These are phyloP conservation scores for Fraxinus excelsior DNA, from an alignment of 257 asterid species.

Conservation along the genomic window DNA sequence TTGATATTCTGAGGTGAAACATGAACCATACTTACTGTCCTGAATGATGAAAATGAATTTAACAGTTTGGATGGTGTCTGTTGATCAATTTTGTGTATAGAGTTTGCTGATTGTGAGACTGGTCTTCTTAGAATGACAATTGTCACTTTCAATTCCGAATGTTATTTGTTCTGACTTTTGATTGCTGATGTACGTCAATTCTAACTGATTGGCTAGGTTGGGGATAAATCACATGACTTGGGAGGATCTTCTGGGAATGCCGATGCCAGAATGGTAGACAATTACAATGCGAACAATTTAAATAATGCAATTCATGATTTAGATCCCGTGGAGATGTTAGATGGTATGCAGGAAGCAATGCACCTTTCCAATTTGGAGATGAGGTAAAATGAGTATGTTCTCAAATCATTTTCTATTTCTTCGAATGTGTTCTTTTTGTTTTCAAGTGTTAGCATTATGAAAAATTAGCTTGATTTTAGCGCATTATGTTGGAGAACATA, in stretches of 20 bases:
- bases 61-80: background rate
- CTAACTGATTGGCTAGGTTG: conserved; percentile 60
- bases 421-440: background rate
- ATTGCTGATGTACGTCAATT: conserved; percentile 26
- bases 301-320: conserved; percentile 53
- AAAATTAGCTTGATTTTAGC: background rate
- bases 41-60: background rate
- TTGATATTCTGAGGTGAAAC: background rate
- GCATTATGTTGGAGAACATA: background rate
- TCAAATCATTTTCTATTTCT: conserved; percentile 30
- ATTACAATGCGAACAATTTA: conserved; percentile 42
- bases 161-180: conserved; percentile 15
- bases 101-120: conserved; percentile 1
- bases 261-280: conserved; percentile 64
- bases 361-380: conserved; percentile 93
- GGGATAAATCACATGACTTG: conserved; percentile 65
- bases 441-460: background rate
- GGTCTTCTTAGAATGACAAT: conserved; percentile 12
- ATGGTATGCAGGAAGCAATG: conserved; percentile 99
- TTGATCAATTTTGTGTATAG: background rate
- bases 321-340: conserved; percentile 96
- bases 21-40: conserved; percentile 1
- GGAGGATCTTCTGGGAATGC: conserved; percentile 72
- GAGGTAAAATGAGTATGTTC: conserved; percentile 77
- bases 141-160: conserved; percentile 14